Conservation (phyloP, 2,329 filamentous ascomycete genomes). For the Mycosphaerella sp. region DNA sequence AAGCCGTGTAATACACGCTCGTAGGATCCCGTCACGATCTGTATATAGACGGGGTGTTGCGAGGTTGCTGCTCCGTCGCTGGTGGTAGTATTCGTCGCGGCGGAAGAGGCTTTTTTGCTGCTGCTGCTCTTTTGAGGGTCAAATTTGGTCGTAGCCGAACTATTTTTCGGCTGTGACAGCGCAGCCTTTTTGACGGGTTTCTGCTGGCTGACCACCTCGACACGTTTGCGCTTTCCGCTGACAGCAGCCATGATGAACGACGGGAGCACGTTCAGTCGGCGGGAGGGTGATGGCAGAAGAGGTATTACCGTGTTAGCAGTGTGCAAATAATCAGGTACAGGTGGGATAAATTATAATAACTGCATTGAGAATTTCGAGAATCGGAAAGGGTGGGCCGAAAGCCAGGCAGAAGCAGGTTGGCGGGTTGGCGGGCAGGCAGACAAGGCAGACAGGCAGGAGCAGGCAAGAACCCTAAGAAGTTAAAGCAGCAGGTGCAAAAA, state of each 20-base stretch:
- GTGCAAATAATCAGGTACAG: too few relatives aligned
- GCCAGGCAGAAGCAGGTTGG: too few relatives aligned
- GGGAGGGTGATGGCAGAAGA: not conserved
- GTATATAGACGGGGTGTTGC: slow-evolving; percentile 53
- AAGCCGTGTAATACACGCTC: slow-evolving; percentile 88
- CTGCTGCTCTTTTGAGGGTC: not conserved
- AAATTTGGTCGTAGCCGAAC: not conserved
- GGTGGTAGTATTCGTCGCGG: not conserved
- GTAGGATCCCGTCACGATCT: slow-evolving; percentile 89
- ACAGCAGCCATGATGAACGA: not conserved
- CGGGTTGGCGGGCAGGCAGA: too few relatives aligned
- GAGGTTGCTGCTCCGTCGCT: not conserved
- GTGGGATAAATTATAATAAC: too few relatives aligned
- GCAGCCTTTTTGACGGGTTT: slow-evolving; percentile 10
- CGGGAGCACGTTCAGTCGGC: not conserved
- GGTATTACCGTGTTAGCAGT: not conserved
- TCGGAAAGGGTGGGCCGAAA: too few relatives aligned
- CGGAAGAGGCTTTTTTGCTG: slow-evolving; percentile 1
- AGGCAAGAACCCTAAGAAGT: too few relatives aligned
- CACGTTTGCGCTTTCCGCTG: slow-evolving; percentile 8
- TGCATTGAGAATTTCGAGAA: too few relatives aligned
- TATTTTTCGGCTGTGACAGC: slow-evolving; percentile 1
- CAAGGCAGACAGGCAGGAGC: too few relatives aligned
- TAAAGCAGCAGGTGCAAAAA: too few relatives aligned
- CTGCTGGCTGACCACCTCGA: slow-evolving; percentile 7